phyloP scores from a whole-genome alignment of 306 rosid species.

The Acacia melanoxylon region DNA sequence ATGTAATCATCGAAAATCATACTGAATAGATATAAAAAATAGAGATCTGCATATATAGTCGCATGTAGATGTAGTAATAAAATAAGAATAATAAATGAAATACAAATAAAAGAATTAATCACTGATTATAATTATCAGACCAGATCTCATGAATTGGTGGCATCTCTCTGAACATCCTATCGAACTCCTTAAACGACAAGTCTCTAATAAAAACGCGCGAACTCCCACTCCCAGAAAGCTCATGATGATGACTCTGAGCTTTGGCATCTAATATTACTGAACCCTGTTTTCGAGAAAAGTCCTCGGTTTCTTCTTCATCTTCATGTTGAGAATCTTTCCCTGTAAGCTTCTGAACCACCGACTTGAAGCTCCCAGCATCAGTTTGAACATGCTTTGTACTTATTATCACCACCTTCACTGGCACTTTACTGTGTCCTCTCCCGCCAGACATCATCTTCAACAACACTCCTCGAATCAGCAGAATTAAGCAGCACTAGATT shows the following conservation, averaged over 20 bases:
- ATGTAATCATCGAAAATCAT: neutral
- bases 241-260: neutral
- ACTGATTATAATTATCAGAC: constrained; percentile 15
- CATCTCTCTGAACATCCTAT: constrained; percentile 56
- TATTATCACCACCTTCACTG: constrained; percentile 68
- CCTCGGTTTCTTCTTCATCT: neutral
- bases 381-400: constrained; percentile 75
- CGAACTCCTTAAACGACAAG: constrained; percentile 65
- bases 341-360: constrained; percentile 76
- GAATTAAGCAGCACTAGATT: neutral
- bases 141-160: constrained; percentile 50
- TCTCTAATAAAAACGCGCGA: constrained; percentile 45
- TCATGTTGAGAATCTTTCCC: constrained; percentile 52
- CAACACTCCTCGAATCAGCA: neutral
- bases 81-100: neutral
- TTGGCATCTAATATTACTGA: neutral
- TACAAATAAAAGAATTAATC: neutral
- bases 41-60: neutral
- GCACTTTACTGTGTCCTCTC: neutral
- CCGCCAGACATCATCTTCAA: neutral
- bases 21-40: neutral
- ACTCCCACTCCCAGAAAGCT: neutral
- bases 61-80: neutral
- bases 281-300: neutral
- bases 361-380: constrained; percentile 67